Evolutionary conservation across 2,329 filamentous ascomycete genomes (phyloP).

Genomic region (Lasiodiplodia sp.): DNA sequence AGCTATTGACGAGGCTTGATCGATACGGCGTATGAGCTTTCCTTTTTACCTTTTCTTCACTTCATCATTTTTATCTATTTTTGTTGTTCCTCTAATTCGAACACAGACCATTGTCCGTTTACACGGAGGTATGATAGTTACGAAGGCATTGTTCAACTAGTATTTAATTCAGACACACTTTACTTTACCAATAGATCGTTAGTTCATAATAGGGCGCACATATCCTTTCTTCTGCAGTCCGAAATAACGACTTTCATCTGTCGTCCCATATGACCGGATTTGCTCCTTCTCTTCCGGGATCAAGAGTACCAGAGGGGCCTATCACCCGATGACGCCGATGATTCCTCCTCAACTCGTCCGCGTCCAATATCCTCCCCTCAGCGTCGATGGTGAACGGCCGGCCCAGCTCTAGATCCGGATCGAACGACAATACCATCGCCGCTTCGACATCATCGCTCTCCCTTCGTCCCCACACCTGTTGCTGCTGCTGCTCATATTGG

Average conservation of each 20-base stretch:
- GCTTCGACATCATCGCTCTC: not conserved
- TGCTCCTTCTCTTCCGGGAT: not conserved
- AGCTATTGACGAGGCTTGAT: too few species aligned
- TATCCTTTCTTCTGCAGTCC: not conserved
- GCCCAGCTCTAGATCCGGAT: constrained; percentile 8
- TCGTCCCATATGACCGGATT: not conserved
- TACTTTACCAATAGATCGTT: not conserved
- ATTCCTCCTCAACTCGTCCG: not conserved
- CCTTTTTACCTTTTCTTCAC: too few species aligned
- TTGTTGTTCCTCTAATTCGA: too few species aligned
- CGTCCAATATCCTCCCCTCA: not conserved
- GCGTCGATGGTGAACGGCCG: constrained; percentile 7
- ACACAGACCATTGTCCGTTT: too few species aligned
- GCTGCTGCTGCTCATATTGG: not conserved
- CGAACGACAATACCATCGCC: not conserved
- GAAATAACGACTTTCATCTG: not conserved
- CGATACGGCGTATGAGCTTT: too few species aligned
- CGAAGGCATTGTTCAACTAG: too few species aligned
- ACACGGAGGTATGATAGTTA: too few species aligned
- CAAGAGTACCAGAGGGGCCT: not conserved
- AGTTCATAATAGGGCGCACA: not conserved
- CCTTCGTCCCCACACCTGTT: not conserved
- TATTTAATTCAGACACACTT: not conserved
- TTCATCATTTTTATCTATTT: too few species aligned
- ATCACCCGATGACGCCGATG: not conserved